Conservation (phyloP, 352 stramenopile genomes). For the Globisporangium yorkense region DNA sequence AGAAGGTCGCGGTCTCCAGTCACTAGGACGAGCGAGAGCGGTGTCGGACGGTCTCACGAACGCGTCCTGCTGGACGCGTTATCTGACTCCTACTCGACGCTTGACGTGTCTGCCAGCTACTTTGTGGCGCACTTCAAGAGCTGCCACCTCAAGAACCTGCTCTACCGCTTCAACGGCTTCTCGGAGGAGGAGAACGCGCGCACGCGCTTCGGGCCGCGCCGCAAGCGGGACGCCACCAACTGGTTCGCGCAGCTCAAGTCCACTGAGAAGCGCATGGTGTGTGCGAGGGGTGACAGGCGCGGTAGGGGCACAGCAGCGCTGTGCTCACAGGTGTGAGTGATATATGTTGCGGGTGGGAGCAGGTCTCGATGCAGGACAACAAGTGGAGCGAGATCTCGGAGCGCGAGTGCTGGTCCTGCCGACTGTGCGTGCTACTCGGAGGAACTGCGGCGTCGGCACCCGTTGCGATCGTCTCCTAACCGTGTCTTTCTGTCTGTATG, state of each 20-base stretch:
- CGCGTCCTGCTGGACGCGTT: too few species aligned
- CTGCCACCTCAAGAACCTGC: conserved; percentile 70
- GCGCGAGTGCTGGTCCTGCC: conserved; percentile 67
- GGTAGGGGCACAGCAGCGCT: too few species aligned
- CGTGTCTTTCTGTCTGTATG: conserved; percentile 1
- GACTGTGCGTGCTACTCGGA: conserved; percentile 23
- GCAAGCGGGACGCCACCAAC: conserved; percentile 58
- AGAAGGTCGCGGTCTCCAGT: too few species aligned
- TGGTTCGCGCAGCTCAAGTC: conserved; percentile 81
- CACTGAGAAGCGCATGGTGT: conserved; percentile 79
- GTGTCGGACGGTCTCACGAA: too few species aligned
- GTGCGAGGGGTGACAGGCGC: too few species aligned
- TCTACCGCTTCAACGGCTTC: conserved; percentile 72
- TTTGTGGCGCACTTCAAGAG: conserved; percentile 81
- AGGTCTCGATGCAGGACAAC: conserved; percentile 86
- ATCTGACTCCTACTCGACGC: too few species aligned
- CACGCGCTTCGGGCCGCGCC: conserved; percentile 58
- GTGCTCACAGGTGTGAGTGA: too few species aligned
- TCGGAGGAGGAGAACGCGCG: conserved; percentile 74
- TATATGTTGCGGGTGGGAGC: neutral
- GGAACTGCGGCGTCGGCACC: too few species aligned
- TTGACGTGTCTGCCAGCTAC: conserved; percentile 27
- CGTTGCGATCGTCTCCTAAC: neutral
- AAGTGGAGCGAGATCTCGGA: conserved; percentile 80
- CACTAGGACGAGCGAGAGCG: too few species aligned